phyloP scores from a whole-genome alignment of 2,329 filamentous ascomycete genomes.

The Aspergillus neoniger region DNA sequence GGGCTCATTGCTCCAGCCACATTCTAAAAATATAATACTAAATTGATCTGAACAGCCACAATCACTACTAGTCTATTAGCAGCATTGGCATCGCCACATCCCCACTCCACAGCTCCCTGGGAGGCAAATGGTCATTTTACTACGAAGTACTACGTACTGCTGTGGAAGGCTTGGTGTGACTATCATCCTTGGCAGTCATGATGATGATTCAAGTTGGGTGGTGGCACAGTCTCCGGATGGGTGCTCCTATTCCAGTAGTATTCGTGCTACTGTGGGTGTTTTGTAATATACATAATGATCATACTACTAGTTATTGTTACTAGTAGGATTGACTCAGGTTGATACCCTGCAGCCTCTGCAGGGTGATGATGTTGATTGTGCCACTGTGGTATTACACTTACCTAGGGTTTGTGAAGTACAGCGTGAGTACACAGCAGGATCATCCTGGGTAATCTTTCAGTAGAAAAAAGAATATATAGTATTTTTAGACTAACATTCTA shows the following conservation, averaged over 20 bases:
- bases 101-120: not conserved
- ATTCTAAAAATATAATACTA: not conserved
- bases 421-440: too few species aligned
- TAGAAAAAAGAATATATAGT: too few species aligned
- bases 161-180: not conserved
- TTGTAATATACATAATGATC: too few species aligned
- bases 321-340: too few species aligned
- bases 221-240: not conserved
- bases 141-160: not conserved
- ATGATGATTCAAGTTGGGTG: not conserved
- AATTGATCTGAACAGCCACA: not conserved
- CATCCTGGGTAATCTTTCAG: too few species aligned
- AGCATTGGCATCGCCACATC: not conserved
- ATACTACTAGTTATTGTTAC: too few species aligned
- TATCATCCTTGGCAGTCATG: not conserved
- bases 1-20: not conserved
- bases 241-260: not conserved
- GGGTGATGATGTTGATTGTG: too few species aligned
- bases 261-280: too few species aligned
- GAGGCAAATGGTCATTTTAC: not conserved
- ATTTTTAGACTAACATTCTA: not conserved
- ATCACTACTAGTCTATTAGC: too few species aligned
- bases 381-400: too few species aligned
- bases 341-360: too few species aligned
- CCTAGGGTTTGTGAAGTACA: too few species aligned